Conservation (phyloP, 768 basidiomycete species). For the Mycena belliarum region DNA sequence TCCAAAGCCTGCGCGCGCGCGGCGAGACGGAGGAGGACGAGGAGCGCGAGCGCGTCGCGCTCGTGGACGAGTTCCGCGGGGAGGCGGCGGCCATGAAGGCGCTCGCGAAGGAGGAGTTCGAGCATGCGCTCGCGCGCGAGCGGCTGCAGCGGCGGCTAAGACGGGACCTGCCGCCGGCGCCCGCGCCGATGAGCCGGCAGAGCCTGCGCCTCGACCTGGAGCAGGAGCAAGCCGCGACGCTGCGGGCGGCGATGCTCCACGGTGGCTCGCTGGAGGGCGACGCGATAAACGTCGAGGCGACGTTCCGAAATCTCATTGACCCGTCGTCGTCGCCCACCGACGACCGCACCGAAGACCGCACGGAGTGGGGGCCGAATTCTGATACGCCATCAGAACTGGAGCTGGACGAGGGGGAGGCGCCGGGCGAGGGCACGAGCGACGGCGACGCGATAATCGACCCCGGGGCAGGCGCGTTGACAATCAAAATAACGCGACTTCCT, state of each 20-base stretch:
- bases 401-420: not conserved
- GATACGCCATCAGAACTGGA: not conserved
- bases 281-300: conserved; percentile 7
- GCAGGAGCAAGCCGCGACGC: conserved; percentile 18
- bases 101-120: conserved; percentile 21
- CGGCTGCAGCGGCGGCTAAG: conserved; percentile 5
- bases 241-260: conserved; percentile 6
- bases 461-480: conserved; percentile 5
- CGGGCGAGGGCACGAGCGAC: not conserved
- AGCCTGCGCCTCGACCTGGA: conserved; percentile 19
- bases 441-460: not conserved
- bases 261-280: not conserved
- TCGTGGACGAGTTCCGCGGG: conserved; percentile 6
- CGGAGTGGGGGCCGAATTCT: not conserved
- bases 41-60: not conserved
- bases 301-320: conserved; percentile 18
- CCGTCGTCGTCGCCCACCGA: conserved; percentile 1
- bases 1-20: conserved; percentile 11
- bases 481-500: conserved; percentile 19
- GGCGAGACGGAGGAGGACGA: conserved; percentile 6
- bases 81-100: conserved; percentile 4
- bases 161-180: conserved; percentile 1
- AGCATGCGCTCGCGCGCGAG: conserved; percentile 14
- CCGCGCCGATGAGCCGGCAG: conserved; percentile 2
- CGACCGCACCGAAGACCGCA: not conserved